Evolutionary conservation across 1,284 basidiomycete species (phyloP), one percentile per base, ranked within the genome.

Genomic region (Boletellus deceptivus): DNA sequence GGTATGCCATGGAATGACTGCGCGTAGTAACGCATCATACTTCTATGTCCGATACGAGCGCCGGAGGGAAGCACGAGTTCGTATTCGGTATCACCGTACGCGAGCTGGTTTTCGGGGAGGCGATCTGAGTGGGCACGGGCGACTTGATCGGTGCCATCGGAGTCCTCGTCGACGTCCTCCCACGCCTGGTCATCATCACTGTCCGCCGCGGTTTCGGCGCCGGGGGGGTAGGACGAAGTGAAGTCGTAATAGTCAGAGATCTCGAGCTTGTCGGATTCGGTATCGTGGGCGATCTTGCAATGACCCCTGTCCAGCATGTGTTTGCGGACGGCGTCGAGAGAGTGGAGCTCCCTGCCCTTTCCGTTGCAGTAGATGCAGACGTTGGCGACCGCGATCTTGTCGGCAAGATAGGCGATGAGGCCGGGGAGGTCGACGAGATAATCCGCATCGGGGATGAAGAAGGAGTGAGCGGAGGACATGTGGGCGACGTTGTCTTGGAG

Each of bases 61-160:
- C 97, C 97, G 0, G 94, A 96, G 0, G 97, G 94, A 6, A 99
- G 79, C 6, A 97, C 88, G n/a, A 99, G 86, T 60, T 98, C 96
- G 61, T 88, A 85, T 35, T 85, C 73, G 2, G 86, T 82, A 64
- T 91, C 88, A 33, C 88, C 89, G 55, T 86, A 88, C 0, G 82
- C 77, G 50, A 90, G 72, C 48, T 80, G 74, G 61, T 73, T 76
- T 16, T 80, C 78, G 0, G 75, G 74, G 6, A 80, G 60, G n/a
- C 70, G 64, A 40, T 74, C 73, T 14, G 76, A 73, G 6, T 67
- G 66, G 37, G 70, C 69, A 8, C 69, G 72, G 8, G 75, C 73
- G 16, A 70, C 22, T 9, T 6, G 66, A 42, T 71, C 71, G 5
- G 64, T 69, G 0, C 55, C 66, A 0, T 65, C 67, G 38, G 41